Evolutionary conservation across 192 early-diverging fungal genomes (phyloP), one percentile per base, ranked within the genome.

Genomic region (Podila epigama): DNA sequence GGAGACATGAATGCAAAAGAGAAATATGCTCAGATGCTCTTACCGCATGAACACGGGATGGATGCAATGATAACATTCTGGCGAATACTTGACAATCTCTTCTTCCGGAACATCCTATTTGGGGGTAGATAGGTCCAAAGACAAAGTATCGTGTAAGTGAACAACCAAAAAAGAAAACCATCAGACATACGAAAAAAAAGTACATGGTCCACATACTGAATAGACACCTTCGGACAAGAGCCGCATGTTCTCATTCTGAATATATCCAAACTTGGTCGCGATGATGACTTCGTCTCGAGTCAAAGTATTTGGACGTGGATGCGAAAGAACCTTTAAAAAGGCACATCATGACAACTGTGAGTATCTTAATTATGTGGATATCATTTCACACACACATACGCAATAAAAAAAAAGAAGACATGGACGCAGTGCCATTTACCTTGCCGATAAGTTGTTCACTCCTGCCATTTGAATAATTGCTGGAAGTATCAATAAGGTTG

Each of bases 11-110:
- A 33, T 51, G 60, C 27, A n/a, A 52, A 35, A n/a, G n/a, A 50
- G 18, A 5, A 10, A 3, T n/a, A 53, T 15, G n/a, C 31, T 13
- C 29, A 44, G 41, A 51, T 20, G 7, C 27, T 29, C 20, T 0
- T 68, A 80, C 79, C 66, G 62, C 79, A 80, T 80, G 33, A 80
- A 80, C 58, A 73, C 79, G n/a, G 79, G 79, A 32, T 80, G 79
- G 44, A 80, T 80, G 29, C 62, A 80, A 39, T 80, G 79, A 55
- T 58, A 80, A 58, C 70, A 80, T 55, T 80, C 66, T 15, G 16
- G 39, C 2, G 60, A 58, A 58, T 73, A 69, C 22, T 68, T 48
- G 16, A 80, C 79, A 54, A 80, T 80, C 41, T 73, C 64, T 31
- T 73, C 70, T n/a, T 39, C 60, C 28, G 79, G 79, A n/a, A 80